Evolutionary conservation across 768 basidiomycete genomes (phyloP).

Genomic region (Pisolithus tinctorius): DNA sequence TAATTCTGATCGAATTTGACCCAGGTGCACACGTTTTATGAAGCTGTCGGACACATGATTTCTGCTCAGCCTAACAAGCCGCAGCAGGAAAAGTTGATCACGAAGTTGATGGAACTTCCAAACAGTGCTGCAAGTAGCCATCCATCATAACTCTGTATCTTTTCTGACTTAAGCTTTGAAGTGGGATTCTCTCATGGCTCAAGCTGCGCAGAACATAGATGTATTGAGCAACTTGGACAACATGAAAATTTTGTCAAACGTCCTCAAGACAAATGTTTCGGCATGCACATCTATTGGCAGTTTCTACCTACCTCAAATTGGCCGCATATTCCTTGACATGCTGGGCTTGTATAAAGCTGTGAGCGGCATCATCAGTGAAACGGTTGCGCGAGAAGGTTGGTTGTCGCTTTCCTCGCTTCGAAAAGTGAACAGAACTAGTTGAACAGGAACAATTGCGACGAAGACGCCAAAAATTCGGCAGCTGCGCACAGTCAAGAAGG

Average conservation of each 20-base stretch:
- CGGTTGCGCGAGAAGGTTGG: slow-evolving; percentile 78
- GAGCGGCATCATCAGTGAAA: slow-evolving; percentile 92
- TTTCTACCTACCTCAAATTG: slow-evolving; percentile 96
- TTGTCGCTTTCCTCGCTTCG: not conserved
- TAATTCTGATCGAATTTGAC: slow-evolving; percentile 7
- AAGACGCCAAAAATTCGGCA: slow-evolving; percentile 96
- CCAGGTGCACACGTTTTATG: slow-evolving; percentile 94
- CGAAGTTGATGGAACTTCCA: slow-evolving; percentile 93
- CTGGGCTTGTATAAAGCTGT: slow-evolving; percentile 96
- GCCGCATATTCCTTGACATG: slow-evolving; percentile 96
- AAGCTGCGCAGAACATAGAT: slow-evolving; percentile 88
- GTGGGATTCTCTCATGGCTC: slow-evolving; percentile 98
- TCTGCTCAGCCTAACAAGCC: slow-evolving; percentile 97
- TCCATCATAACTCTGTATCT: not conserved
- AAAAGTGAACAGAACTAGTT: slow-evolving; percentile 1
- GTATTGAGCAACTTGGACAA: slow-evolving; percentile 88
- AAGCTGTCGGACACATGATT: slow-evolving; percentile 99
- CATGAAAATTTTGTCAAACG: slow-evolving; percentile 94
- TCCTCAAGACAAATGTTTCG: slow-evolving; percentile 97
- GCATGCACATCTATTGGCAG: slow-evolving; percentile 96
- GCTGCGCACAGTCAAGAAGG: slow-evolving; percentile 95
- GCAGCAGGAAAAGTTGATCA: slow-evolving; percentile 90
- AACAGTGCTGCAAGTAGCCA: slow-evolving; percentile 80
- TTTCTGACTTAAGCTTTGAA: slow-evolving; percentile 24
- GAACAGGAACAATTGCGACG: slow-evolving; percentile 78